Percentiles rank a stretch among this genome's conserved stretches.
Conservation (phyloP, 805 yeast species). For the Kodamaea leandrae region DNA sequence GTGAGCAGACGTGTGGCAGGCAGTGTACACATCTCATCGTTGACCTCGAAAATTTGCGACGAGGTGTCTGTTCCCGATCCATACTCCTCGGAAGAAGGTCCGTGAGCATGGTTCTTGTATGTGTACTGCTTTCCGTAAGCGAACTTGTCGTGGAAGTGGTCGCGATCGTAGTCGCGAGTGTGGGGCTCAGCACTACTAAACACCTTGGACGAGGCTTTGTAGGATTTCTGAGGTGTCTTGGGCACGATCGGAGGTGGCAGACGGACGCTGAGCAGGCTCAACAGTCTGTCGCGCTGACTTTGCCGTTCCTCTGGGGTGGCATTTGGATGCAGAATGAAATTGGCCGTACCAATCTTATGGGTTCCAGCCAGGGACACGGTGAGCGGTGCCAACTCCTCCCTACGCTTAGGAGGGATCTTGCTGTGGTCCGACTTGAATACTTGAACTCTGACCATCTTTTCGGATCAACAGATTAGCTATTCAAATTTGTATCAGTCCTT, state of each 20-base stretch:
- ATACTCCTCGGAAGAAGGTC: slow-evolving; percentile 1
- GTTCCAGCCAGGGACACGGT: slow-evolving; percentile 5
- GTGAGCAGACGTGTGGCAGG: slow-evolving; percentile 8
- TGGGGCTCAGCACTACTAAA: background rate
- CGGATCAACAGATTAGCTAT: background rate
- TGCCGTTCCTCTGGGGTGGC: slow-evolving; percentile 4
- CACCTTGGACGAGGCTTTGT: background rate
- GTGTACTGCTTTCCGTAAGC: background rate
- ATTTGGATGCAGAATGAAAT: slow-evolving; percentile 8
- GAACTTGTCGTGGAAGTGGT: background rate
- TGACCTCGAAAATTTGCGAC: slow-evolving; percentile 9
- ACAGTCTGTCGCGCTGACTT: background rate
- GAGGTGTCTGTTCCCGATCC: slow-evolving; percentile 6
- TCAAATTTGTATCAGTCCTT: background rate
- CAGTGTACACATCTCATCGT: slow-evolving; percentile 10
- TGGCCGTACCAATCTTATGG: slow-evolving; percentile 3
- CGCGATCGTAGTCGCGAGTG: background rate
- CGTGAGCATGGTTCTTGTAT: background rate
- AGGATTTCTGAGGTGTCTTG: background rate
- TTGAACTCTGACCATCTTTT: slow-evolving; percentile 8
- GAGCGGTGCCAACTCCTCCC: slow-evolving; percentile 8
- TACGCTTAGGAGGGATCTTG: slow-evolving; percentile 9
- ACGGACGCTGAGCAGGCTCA: background rate
- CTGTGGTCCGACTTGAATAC: slow-evolving; percentile 9
- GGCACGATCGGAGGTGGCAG: background rate